phyloP scores from a whole-genome alignment of 2,329 filamentous ascomycete genomes.

The Cladophialophora exuberans region DNA sequence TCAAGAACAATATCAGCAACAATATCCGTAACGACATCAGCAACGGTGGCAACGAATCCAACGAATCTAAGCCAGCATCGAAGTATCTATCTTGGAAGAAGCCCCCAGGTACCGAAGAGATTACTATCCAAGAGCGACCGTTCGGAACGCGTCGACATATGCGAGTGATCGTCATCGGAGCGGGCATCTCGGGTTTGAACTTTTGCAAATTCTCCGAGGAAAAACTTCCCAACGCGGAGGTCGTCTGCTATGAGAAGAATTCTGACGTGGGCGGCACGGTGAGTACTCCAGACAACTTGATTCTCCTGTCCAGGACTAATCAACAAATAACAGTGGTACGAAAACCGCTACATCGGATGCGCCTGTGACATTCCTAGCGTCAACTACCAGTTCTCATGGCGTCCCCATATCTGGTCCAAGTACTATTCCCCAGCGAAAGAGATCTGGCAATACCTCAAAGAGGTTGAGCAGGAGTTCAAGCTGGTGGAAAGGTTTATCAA shows the following conservation, averaged over 20 bases:
- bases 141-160: neutral
- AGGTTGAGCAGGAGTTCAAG: constrained; percentile 32
- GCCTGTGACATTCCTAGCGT: constrained; percentile 31
- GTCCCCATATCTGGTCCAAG: constrained; percentile 35
- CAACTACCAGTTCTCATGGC: constrained; percentile 41
- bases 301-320: no score
- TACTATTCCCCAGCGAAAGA: constrained; percentile 36
- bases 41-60: no score
- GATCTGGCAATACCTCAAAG: constrained; percentile 37
- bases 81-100: no score
- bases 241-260: no score
- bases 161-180: neutral
- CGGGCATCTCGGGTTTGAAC: neutral
- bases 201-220: neutral
- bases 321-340: neutral
- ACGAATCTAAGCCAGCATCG: no score
- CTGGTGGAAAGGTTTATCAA: constrained; percentile 36
- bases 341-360: constrained; percentile 51
- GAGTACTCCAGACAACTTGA: no score
- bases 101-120: no score
- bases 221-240: no score
- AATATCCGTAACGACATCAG: no score
- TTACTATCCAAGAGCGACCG: neutral
- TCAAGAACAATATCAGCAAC: no score
- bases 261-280: no score